Conservation (phyloP, 139 green algal genomes). For the Micromonas pusilla region DNA sequence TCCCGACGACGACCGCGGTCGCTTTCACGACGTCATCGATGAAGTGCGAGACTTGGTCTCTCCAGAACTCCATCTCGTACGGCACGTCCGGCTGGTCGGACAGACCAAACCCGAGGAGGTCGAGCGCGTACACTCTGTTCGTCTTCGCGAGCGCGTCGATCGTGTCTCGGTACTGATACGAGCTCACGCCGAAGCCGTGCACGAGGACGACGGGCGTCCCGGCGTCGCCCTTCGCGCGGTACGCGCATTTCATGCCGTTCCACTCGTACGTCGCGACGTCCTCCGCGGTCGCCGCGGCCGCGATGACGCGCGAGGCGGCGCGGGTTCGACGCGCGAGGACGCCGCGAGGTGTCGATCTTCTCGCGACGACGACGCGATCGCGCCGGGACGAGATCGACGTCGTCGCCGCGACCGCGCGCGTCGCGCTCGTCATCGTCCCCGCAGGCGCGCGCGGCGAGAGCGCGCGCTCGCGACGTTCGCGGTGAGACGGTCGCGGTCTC, state of each 20-base stretch:
- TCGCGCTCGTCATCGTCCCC: too few relatives aligned
- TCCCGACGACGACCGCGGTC: constrained; percentile 80
- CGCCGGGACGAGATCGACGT: too few relatives aligned
- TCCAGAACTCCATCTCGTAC: constrained; percentile 45
- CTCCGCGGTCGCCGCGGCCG: neutral
- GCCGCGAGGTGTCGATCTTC: too few relatives aligned
- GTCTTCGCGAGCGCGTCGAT: constrained; percentile 49
- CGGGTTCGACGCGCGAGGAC: too few relatives aligned
- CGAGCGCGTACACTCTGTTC: constrained; percentile 67
- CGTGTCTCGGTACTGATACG: constrained; percentile 71
- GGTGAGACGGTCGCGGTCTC: too few relatives aligned
- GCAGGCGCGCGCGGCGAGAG: too few relatives aligned
- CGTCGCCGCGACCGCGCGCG: too few relatives aligned
- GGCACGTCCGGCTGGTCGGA: constrained; percentile 61
- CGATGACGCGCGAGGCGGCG: neutral
- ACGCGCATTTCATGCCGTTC: constrained; percentile 4
- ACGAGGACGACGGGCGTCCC: constrained; percentile 54
- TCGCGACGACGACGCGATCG: too few relatives aligned
- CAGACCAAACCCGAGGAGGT: constrained; percentile 81
- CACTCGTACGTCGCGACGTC: constrained; percentile 1
- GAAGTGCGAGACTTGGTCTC: constrained; percentile 55
- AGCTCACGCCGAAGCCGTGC: constrained; percentile 91
- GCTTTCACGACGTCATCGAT: constrained; percentile 60
- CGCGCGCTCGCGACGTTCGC: too few relatives aligned
- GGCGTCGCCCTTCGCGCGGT: neutral